Base-by-base conservation (phyloP, 2,329 filamentous ascomycete species). In the Neurospora sp. region DNA sequence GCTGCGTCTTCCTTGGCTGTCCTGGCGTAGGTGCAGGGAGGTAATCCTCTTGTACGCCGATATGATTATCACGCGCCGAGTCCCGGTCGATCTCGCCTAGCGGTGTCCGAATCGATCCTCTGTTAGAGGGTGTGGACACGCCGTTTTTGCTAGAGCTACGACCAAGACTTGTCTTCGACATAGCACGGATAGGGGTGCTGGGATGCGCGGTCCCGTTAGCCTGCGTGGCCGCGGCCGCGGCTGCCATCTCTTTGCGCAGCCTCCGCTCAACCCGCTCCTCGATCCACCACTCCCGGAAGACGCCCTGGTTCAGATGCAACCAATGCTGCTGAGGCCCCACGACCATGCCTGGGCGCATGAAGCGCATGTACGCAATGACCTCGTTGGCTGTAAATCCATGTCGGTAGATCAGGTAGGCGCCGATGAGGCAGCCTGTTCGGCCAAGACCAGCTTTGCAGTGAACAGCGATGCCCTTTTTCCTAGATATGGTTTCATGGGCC, bases 341-440 rank as follows among this genome's bases (percentile, higher is more conserved):
- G 7, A 99, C 96, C 96, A 99, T 99, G 68, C 96, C 96, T 0
- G 96, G 96, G 71, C 95, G 88, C 95, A 98, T 98, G 82, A 99
- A 99, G 72, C 95, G 90, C 95, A 99, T 98, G 81, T 94, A 99
- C 3, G 94, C 92, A 79, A 98, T 98, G 76, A 97, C 89, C 82
- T 97, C 95, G 78, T 98, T 97, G 74, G 96, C 96, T 6, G 95
- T 98, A 81, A 98, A 99, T 70, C 93, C 96, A 80, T 98, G 91
- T 74, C 94, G 89, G 84, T 99, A 99, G 78, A 99, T 98, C 72
- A 99, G 86, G 78, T 99, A 99, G 39, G 96, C 96, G 71, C 96
- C 96, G 77, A 99, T 99, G 73, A 99, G 84, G 79, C 96, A 99
- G 15, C 96, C 96, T 1, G 96, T 99, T 67, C 96, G 90, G 38